Percentiles rank a stretch among this genome's conserved stretches.
phyloP scores from a whole-genome alignment of 352 stramenopile genomes.

The Phytophthora multivora region DNA sequence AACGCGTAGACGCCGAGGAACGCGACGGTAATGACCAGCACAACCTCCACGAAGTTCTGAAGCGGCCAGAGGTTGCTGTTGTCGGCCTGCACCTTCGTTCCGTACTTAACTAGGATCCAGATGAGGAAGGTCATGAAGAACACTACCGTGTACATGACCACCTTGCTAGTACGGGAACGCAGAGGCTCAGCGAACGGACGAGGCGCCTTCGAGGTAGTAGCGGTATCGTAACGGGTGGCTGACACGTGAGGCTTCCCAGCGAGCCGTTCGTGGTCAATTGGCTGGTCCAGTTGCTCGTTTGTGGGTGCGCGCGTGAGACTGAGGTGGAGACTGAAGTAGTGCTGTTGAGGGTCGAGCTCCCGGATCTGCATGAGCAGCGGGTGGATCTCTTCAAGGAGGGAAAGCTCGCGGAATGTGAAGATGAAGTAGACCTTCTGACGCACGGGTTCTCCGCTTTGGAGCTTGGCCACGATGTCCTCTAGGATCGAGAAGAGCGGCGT shows the following conservation, averaged over 20 bases:
- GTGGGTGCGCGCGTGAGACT: constrained; percentile 36
- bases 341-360: constrained; percentile 30
- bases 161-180: constrained; percentile 21
- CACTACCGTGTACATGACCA: constrained; percentile 23
- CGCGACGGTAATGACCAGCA: constrained; percentile 8
- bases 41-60: constrained; percentile 50
- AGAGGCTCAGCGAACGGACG: constrained; percentile 40
- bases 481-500: constrained; percentile 56
- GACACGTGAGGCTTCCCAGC: constrained; percentile 9
- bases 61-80: constrained; percentile 45
- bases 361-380: constrained; percentile 37
- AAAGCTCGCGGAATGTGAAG: constrained; percentile 49
- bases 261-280: constrained; percentile 32
- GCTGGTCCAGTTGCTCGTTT: constrained; percentile 14
- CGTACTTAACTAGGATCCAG: constrained; percentile 33
- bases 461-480: constrained; percentile 43
- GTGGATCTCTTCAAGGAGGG: constrained; percentile 48
- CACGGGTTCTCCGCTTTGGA: constrained; percentile 6
- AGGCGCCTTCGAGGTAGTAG: constrained; percentile 6
- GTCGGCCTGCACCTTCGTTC: constrained; percentile 30
- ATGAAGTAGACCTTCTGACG: constrained; percentile 45
- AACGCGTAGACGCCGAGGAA: constrained; percentile 21
- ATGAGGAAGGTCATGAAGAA: constrained; percentile 34
- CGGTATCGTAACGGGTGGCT: constrained; percentile 7
- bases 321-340: constrained; percentile 36